Conservation (phyloP, 2,329 filamentous ascomycete genomes). For the Lithohypha guttulata region DNA sequence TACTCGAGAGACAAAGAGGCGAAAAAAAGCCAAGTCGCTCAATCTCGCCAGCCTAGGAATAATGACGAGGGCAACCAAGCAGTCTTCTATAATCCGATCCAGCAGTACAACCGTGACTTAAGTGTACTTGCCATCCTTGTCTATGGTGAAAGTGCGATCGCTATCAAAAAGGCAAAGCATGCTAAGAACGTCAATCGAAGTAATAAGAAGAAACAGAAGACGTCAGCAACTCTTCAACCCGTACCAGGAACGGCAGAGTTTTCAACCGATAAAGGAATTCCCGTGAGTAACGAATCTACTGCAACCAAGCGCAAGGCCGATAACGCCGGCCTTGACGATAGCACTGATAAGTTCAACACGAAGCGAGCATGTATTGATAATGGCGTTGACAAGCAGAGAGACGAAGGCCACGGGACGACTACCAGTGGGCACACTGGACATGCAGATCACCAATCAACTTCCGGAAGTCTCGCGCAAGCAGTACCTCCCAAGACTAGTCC, state of each 20-base stretch:
- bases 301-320: constrained; percentile 23
- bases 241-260: too few species aligned
- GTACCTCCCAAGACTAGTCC: background rate
- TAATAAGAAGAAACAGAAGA: constrained; percentile 21
- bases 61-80: constrained; percentile 55
- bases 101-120: constrained; percentile 95
- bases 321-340: constrained; percentile 16
- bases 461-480: background rate
- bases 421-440: constrained; percentile 1
- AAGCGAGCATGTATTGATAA: constrained; percentile 8
- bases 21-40: constrained; percentile 29
- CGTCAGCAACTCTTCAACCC: background rate
- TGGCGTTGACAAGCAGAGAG: constrained; percentile 12
- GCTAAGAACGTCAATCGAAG: constrained; percentile 27
- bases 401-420: constrained; percentile 11
- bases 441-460: constrained; percentile 1
- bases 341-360: constrained; percentile 2
- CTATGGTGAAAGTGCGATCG: constrained; percentile 59
- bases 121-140: constrained; percentile 86
- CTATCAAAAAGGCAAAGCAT: constrained; percentile 44
- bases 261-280: background rate
- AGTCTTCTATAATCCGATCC: constrained; percentile 98
- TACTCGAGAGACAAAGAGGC: constrained; percentile 34
- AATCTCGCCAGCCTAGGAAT: constrained; percentile 29
- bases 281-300: background rate